phyloP scores from a whole-genome alignment of 2,329 filamentous ascomycete species.

The Paecilomyces sp. region DNA sequence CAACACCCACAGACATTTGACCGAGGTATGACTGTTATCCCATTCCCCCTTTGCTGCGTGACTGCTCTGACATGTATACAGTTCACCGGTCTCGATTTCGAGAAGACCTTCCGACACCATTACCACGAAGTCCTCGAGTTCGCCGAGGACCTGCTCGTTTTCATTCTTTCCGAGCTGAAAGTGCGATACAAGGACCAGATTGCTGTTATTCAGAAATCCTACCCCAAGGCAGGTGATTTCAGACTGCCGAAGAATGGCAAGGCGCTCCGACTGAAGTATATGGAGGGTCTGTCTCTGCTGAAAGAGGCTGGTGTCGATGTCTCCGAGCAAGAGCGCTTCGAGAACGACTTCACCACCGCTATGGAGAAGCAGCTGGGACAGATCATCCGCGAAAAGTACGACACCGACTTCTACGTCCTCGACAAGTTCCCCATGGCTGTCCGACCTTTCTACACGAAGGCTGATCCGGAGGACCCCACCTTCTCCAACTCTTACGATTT shows the following conservation, averaged over 20 bases:
- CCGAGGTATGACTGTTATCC: conserved; percentile 39
- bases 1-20: conserved; percentile 60
- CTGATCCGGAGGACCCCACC: conserved; percentile 58
- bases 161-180: conserved; percentile 41
- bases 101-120: conserved; percentile 43
- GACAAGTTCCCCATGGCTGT: conserved; percentile 91
- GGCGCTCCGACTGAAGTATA: conserved; percentile 43
- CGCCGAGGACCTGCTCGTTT: conserved; percentile 43
- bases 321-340: conserved; percentile 41
- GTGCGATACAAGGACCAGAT: conserved; percentile 38
- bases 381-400: conserved; percentile 79
- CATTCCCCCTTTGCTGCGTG: neutral
- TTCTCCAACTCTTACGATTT: conserved; percentile 65
- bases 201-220: conserved; percentile 40
- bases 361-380: conserved; percentile 67
- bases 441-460: conserved; percentile 87
- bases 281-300: conserved; percentile 41
- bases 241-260: conserved; percentile 43
- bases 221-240: conserved; percentile 45
- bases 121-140: conserved; percentile 46
- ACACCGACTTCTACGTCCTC: conserved; percentile 92
- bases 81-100: conserved; percentile 48
- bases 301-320: conserved; percentile 45
- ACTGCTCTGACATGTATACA: conserved; percentile 16
- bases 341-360: conserved; percentile 41